Evolutionary conservation across 2,329 filamentous ascomycete species (phyloP), one percentile per base, ranked within the genome.

Genomic region (Bipolaris victoriae): DNA sequence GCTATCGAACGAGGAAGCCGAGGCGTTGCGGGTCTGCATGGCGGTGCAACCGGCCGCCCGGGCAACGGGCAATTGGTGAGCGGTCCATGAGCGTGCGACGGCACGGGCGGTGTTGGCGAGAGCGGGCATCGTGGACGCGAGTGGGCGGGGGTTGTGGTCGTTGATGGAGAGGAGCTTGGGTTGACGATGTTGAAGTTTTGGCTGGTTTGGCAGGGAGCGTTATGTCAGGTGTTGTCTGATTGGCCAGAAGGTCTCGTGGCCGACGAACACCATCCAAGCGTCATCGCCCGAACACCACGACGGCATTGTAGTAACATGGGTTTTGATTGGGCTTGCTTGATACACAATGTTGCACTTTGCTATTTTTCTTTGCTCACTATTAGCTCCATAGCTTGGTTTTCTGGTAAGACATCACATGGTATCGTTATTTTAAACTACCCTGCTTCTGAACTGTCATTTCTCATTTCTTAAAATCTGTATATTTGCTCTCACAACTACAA

Each of bases 1-100:
- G 68, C 76, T 80, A 67, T 79, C 77, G 77, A 81, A 82, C 63
- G 76, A 76, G 62, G 79, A 77, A 60, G 80, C 74, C 66, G 76
- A 76, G 63, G 73, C 68, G 71, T 69, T 73, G 66, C 78, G 79
- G 70, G 76, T 76, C 70, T 81, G 79, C 68, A 77, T 67, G 65
- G 78, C 71, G 67, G 78, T 76, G 70, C 76, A 71, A 58, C 78
- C 73, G 61, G 78, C 78, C 71, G 78, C 78, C 71, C 79, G 77
- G 66, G 80, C 72, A 64, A 78, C 75, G 67, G 79, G 78, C 68
- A 80, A 71, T 70, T 77, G 77, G 71, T 79, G 73, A 59, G 79
- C 78, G 56, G 78, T 77, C 72, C 78, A 79, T 73, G 76, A 74
- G 68, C 81, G 80, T 71, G 77, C 77, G 68, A 82, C 71, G 66